These are phyloP conservation scores for Colletotrichum lupini DNA, from an alignment of 2,329 filamentous ascomycete species.

Conservation along the genomic window DNA sequence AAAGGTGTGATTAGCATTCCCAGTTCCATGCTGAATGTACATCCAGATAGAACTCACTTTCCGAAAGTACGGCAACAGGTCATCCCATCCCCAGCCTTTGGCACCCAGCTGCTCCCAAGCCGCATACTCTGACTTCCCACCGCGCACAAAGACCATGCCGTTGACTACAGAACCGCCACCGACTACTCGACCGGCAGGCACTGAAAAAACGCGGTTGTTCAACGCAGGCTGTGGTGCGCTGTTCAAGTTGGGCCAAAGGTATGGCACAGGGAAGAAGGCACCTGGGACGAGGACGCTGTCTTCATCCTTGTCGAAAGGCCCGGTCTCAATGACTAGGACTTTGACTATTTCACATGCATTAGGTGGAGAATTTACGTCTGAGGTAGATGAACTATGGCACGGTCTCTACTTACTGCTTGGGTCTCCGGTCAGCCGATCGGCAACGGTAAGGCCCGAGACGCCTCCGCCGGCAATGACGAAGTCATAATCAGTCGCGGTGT, in stretches of 20 bases:
- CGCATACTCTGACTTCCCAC: conserved; percentile 50
- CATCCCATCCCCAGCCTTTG: conserved; percentile 50
- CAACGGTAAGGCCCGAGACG: conserved; percentile 23
- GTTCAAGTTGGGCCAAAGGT: conserved; percentile 42
- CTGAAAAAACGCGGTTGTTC: conserved; percentile 39
- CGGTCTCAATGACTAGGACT: conserved; percentile 43
- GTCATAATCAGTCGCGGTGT: conserved; percentile 5
- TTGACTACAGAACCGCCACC: conserved; percentile 54
- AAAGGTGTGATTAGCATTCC: not conserved
- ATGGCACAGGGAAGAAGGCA: conserved; percentile 41
- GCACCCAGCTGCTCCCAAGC: conserved; percentile 57
- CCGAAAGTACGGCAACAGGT: conserved; percentile 55
- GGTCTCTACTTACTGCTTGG: not conserved
- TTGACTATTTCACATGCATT: conserved; percentile 33
- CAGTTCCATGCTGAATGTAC: too few relatives aligned
- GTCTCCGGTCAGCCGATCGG: conserved; percentile 19
- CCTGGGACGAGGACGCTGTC: conserved; percentile 44
- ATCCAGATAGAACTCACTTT: conserved; percentile 43
- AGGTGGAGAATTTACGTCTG: not conserved
- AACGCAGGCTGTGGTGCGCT: conserved; percentile 41
- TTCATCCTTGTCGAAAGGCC: conserved; percentile 41
- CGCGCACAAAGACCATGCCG: conserved; percentile 49
- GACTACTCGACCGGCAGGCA: conserved; percentile 45
- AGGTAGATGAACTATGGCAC: too few relatives aligned
- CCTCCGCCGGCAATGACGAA: conserved; percentile 25